Base-by-base conservation (phyloP, 345 rosid genomes). In the Pistacia integerrima region DNA sequence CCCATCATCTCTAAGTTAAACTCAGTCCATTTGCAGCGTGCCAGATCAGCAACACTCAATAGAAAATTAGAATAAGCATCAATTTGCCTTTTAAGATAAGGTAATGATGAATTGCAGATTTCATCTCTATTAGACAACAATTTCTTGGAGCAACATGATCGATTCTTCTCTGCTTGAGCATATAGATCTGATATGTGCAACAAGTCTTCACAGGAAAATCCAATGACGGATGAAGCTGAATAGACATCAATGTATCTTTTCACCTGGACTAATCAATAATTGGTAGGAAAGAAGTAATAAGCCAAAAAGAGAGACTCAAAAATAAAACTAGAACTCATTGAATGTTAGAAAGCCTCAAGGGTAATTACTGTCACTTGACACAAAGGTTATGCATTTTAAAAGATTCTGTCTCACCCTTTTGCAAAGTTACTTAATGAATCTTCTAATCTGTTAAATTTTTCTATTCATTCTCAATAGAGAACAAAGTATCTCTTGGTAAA, bases 11-110 rank as follows among this genome's bases (percentile, higher is more conserved):
- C 87, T 75, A 93, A 83, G 85, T 92, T 86, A 82, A 93, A 95
- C 73, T 95, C 97, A 8, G 98, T 95, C 99, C 99, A 95, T 80
- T 95, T 95, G 76, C 93, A 87, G 76, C 94, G 94, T 14, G 98
- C 97, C 63, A 93, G 88, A 79, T 90, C 97, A 72, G 90, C 86
- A 76, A 93, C 92, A 82, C 81, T 82, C 33, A 87, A 76, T 76
- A 95, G 90, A 81, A 95, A 93, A 55, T 78, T 74, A 66, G 80
- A 82, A 84, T 90, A 92, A 65, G 88, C 82, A 72, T 79, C 74
- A 69, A 90, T 87, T 83, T 92, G 90, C 84, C 78, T 81, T 78
- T 74, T 85, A 35, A 93, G 72, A 68, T 73, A 76, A 70, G 84
- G 78, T 52, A 77, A 64, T 66, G 78, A 44, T 61, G 84, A 51